Evolutionary conservation across 2,329 filamentous ascomycete genomes (phyloP).

Genomic region (Sphaerostilbella broomeana): DNA sequence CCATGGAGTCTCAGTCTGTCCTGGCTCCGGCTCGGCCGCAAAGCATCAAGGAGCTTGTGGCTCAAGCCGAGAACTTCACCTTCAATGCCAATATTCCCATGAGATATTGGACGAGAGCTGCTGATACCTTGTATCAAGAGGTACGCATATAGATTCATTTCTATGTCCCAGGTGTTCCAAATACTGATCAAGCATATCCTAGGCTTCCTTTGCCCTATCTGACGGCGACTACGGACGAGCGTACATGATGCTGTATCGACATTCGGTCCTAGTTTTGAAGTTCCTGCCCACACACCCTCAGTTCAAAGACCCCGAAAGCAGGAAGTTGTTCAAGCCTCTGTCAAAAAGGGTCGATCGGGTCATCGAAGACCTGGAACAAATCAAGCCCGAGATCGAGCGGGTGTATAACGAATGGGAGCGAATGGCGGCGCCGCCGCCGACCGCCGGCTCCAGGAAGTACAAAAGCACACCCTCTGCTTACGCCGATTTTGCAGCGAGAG

Average conservation of each 20-base stretch:
- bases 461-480: conserved; percentile 23
- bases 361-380: conserved; percentile 63
- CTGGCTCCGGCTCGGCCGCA: conserved; percentile 45
- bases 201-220: conserved; percentile 78
- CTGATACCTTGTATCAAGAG: conserved; percentile 73
- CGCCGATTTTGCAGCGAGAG: conserved; percentile 44
- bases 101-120: conserved; percentile 75
- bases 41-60: conserved; percentile 70
- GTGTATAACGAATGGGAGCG: conserved; percentile 63
- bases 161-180: neutral
- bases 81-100: conserved; percentile 73
- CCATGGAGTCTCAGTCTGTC: conserved; percentile 24
- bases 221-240: conserved; percentile 84
- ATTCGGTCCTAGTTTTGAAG: conserved; percentile 76
- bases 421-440: conserved; percentile 32
- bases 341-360: conserved; percentile 49
- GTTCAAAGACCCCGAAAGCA: conserved; percentile 58
- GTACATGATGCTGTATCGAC: conserved; percentile 85
- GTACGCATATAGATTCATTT: conserved; percentile 36
- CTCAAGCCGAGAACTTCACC: conserved; percentile 69
- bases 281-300: conserved; percentile 72
- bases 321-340: conserved; percentile 52
- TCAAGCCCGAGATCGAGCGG: conserved; percentile 72
- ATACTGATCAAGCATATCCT: conserved; percentile 19
- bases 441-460: neutral